Evolutionary conservation across 805 yeast species (phyloP), one percentile per base, ranked within the genome.

Genomic region (Maudiozyma bulderi): DNA sequence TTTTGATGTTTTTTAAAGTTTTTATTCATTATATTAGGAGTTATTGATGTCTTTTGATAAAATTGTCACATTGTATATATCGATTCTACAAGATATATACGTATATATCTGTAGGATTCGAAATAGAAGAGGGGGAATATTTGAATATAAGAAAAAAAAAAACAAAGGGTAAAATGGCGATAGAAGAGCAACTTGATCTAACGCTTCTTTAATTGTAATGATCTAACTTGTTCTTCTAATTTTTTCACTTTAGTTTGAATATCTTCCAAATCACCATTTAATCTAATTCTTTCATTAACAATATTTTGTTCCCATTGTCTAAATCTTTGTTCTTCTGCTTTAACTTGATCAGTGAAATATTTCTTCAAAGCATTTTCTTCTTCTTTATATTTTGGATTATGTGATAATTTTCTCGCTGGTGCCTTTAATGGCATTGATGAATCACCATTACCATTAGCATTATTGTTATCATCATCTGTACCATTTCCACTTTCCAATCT

Each of bases 301-400:
- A 93, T 87, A 65, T 93, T 91, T 59, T 89, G 86, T 72, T 90
- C 97, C 99, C 99, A 93, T 74, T 91, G 96, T 74, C 95, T 86
- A 70, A 93, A 93, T 65, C 99, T 80, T 62, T 88, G 95, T 64
- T 93, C 99, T 72, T 93, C 99, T 44, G 86, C 86, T 72, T 91
- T 90, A 52, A 93, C 87, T 73, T 93, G 97, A 68, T 90, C 97
- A 8, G 98, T 91, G 71, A 93, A 93, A 68, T 86, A 86, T 71
- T 86, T 84, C 77, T 93, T 88, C 64, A 93, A 76, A 34, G 90
- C 84, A 66, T 87, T 93, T 70, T 93, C 99, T 68, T 91, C 98
- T 69, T 93, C 97, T 68, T 89, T 84, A 73, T 86, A 93, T 70
- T 87, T 85, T 45, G 98, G 98, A 68, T 93, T 90, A 60, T 77